Percentiles rank a stretch among this genome's conserved stretches.
phyloP scores from a whole-genome alignment of 495 filamentous ascomycete species.

The Annulohypoxylon moriforme region DNA sequence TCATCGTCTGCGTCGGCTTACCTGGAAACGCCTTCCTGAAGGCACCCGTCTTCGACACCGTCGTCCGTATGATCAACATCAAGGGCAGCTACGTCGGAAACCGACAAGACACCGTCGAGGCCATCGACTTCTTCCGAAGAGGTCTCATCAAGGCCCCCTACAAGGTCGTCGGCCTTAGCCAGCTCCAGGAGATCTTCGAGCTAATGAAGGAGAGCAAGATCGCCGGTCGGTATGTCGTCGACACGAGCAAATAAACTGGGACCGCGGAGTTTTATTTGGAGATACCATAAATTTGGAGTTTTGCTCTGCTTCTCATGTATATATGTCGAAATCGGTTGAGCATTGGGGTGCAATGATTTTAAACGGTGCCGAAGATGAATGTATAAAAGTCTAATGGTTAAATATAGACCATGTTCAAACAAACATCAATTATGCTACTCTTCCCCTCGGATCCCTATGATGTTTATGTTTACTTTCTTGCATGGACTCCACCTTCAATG shows the following conservation, averaged over 20 bases:
- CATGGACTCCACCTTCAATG: background rate
- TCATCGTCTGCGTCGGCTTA: slow-evolving; percentile 85
- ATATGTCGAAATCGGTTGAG: slow-evolving; percentile 5
- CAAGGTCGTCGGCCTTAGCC: slow-evolving; percentile 81
- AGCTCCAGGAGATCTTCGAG: slow-evolving; percentile 81
- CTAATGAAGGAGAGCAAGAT: slow-evolving; percentile 82
- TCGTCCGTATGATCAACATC: slow-evolving; percentile 89
- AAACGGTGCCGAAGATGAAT: background rate
- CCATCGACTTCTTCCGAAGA: slow-evolving; percentile 85
- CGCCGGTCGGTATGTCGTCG: slow-evolving; percentile 87
- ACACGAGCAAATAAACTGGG: slow-evolving; percentile 63
- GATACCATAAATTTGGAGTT: slow-evolving; percentile 24
- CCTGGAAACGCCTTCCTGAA: slow-evolving; percentile 80
- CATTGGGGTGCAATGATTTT: background rate
- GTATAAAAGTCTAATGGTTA: slow-evolving; percentile 15
- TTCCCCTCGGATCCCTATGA: background rate
- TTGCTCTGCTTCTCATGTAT: slow-evolving; percentile 18
- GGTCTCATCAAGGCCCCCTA: slow-evolving; percentile 87
- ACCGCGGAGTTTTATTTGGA: slow-evolving; percentile 20
- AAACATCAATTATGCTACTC: background rate
- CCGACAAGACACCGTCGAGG: slow-evolving; percentile 83
- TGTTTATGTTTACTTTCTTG: background rate
- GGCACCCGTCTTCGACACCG: slow-evolving; percentile 87
- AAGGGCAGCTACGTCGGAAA: slow-evolving; percentile 95
- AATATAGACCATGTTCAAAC: background rate